Percentiles rank a stretch among this genome's conserved stretches.
Evolutionary conservation across 805 yeast species (phyloP).

Genomic region (Groenewaldozyma salmanticensis): DNA sequence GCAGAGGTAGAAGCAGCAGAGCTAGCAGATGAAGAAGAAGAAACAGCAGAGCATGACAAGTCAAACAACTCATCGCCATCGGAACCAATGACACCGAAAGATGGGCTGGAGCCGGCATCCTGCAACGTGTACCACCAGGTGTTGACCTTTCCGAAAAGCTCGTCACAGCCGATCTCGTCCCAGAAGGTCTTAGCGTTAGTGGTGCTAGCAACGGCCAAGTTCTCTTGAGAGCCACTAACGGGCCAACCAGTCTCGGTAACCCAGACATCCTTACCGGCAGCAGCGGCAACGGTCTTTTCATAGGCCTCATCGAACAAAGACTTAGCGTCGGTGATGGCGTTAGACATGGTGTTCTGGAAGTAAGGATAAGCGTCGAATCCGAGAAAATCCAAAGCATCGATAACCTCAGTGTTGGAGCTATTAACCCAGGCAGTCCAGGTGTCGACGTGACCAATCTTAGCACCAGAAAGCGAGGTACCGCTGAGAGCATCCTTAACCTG

Average conservation of each 20-base stretch:
- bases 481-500: slow-evolving; percentile 52
- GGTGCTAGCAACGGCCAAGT: slow-evolving; percentile 49
- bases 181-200: slow-evolving; percentile 62
- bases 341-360: slow-evolving; percentile 78
- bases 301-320: slow-evolving; percentile 76
- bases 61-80: slow-evolving; percentile 11
- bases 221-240: slow-evolving; percentile 61
- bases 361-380: slow-evolving; percentile 85
- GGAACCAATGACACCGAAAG: slow-evolving; percentile 15
- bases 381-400: slow-evolving; percentile 62
- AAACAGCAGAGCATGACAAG: slow-evolving; percentile 12
- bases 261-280: slow-evolving; percentile 71
- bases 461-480: slow-evolving; percentile 57
- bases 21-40: slow-evolving; percentile 8
- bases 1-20: slow-evolving; percentile 3
- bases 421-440: slow-evolving; percentile 83
- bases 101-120: slow-evolving; percentile 15
- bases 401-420: slow-evolving; percentile 54
- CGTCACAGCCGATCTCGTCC: slow-evolving; percentile 66
- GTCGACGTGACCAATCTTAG: slow-evolving; percentile 77
- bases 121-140: slow-evolving; percentile 16
- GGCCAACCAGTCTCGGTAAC: slow-evolving; percentile 97
- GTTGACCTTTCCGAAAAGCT: slow-evolving; percentile 15
- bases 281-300: slow-evolving; percentile 60
- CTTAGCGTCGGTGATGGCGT: slow-evolving; percentile 80